phyloP scores from a whole-genome alignment of 2,329 filamentous ascomycete genomes.

The Pestalotiopsis sp. region DNA sequence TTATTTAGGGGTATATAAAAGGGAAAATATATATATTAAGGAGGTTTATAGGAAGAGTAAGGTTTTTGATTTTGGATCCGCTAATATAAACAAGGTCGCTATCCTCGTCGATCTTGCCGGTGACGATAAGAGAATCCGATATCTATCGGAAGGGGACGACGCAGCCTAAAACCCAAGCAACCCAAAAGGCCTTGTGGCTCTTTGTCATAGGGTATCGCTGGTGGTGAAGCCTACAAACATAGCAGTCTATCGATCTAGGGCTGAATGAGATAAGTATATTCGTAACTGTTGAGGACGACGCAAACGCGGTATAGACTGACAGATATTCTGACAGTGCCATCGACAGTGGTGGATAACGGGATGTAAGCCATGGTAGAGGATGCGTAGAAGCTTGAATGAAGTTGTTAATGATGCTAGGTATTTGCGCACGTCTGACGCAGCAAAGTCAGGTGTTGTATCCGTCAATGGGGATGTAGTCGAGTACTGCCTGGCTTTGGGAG shows the following conservation, averaged over 20 bases:
- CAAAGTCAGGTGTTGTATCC: too few relatives aligned
- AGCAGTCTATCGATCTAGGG: conserved; percentile 26
- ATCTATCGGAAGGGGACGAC: conserved; percentile 24
- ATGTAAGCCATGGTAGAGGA: too few relatives aligned
- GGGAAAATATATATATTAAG: conserved; percentile 19
- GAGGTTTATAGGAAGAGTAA: conserved; percentile 25
- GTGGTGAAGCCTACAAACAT: conserved; percentile 13
- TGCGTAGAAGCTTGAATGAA: too few relatives aligned
- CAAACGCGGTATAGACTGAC: conserved; percentile 22
- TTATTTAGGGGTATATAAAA: neutral
- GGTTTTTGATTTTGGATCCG: conserved; percentile 21
- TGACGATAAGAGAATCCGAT: conserved; percentile 25
- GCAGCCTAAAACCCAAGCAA: conserved; percentile 28
- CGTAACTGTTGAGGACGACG: conserved; percentile 19
- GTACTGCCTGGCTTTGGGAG: too few relatives aligned
- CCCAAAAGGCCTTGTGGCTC: conserved; percentile 24
- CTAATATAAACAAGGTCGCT: conserved; percentile 24
- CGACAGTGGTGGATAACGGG: too few relatives aligned
- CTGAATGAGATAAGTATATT: conserved; percentile 25
- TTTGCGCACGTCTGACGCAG: too few relatives aligned
- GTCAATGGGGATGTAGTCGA: too few relatives aligned
- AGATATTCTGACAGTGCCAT: too few relatives aligned
- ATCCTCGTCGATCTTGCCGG: conserved; percentile 18
- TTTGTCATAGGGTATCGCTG: conserved; percentile 9
- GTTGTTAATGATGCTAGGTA: too few relatives aligned